Evolutionary conservation across 163 green algal genomes (phyloP).

Genomic region (Dunaliella salina): DNA sequence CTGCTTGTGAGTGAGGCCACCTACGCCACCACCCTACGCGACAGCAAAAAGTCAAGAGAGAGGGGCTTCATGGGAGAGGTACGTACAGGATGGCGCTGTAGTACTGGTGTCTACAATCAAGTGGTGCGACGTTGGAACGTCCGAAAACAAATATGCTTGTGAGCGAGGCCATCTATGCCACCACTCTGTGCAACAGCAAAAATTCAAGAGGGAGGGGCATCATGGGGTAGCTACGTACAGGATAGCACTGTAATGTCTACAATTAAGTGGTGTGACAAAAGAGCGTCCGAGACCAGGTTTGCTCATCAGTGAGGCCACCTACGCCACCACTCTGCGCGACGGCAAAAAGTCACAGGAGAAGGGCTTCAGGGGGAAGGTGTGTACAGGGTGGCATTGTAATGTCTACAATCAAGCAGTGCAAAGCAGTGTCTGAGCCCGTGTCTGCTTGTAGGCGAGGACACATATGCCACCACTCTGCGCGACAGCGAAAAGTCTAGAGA

Average conservation of each 20-base stretch:
- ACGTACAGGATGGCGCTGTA: too few relatives aligned
- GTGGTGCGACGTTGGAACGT: too few relatives aligned
- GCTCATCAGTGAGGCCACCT: constrained; percentile 58
- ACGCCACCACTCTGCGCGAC: constrained; percentile 60
- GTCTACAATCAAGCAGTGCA: too few relatives aligned
- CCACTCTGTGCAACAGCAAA: constrained; percentile 49
- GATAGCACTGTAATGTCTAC: too few relatives aligned
- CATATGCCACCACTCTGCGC: constrained; percentile 61
- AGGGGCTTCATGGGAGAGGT: constrained; percentile 31
- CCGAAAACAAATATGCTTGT: constrained; percentile 46
- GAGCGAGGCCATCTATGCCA: constrained; percentile 62
- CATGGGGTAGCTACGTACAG: constrained; percentile 25
- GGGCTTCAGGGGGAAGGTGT: constrained; percentile 28
- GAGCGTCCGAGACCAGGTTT: constrained; percentile 35
- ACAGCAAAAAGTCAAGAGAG: constrained; percentile 35
- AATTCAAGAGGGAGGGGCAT: constrained; percentile 26
- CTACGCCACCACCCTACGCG: constrained; percentile 61
- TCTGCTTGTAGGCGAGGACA: constrained; percentile 55
- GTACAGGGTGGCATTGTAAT: too few relatives aligned
- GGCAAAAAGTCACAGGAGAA: constrained; percentile 28
- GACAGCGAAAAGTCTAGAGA: constrained; percentile 37
- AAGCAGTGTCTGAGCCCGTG: constrained; percentile 30
- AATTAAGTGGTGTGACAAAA: too few relatives aligned
- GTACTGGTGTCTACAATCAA: too few relatives aligned
- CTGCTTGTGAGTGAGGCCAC: constrained; percentile 57